Base-by-base conservation (phyloP, 2,329 filamentous ascomycete species). In the Didymella pomorum region DNA sequence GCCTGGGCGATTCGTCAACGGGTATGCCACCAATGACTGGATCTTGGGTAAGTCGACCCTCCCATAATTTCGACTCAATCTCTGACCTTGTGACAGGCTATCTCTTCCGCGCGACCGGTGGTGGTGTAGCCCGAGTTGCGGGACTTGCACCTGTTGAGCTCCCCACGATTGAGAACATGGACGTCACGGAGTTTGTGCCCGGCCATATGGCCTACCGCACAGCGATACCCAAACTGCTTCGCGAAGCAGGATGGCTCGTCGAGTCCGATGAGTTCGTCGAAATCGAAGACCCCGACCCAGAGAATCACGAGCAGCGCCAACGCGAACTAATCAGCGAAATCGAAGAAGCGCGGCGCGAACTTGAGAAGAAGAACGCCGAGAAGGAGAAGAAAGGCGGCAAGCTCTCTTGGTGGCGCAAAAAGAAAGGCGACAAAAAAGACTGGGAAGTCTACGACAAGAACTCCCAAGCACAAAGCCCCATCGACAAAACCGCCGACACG, bases 201-300 rank as follows among this genome's bases (percentile, higher is more conserved):
- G 94, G 95, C 1, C 95, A 99, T 74, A 98, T 98, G 94, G 91
- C 95, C 51, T 99, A 99, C 79, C 91, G 95, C 76, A 86, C 87
- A 25, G 91, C 93, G 35, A 98, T 99, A 89, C 95, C 95, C 16
- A 87, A 87, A 56, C 83, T 99, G 18, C 82, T 99, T 50, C 87
- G 92, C 62, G 89, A 94, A 73, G 92, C 93, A 33, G 95, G 93
- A 16, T 99, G 93, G 93, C 80, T 89, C 52, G 91, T 98, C 3
- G 89, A 97, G 71, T 93, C 89, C 64, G 93, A 97, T 68, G 94
- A 98, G 74, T 99, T 98, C 72, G 89, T 86, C 1, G 95, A 99
- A 78, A 98, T 99, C 60, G 95, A 98, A 74, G 95, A 99, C 67
- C 93, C 95, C 0, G 95, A 99, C 71, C 95, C 95, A 0, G 95